Evolutionary conservation across 2,329 filamentous ascomycete species (phyloP).

Genomic region (Fusarium scirpi): DNA sequence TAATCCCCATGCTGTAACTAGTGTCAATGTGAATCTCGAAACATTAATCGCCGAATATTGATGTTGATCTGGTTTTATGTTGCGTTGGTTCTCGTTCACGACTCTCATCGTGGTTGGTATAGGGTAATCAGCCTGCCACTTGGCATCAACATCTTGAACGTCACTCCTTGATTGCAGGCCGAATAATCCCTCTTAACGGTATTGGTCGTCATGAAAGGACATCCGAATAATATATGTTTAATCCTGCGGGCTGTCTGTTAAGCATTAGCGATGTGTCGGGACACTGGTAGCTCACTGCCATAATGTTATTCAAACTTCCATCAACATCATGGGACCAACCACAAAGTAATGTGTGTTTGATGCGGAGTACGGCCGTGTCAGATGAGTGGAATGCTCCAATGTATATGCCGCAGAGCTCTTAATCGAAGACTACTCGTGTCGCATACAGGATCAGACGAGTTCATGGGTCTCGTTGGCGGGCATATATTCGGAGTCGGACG

Average conservation of each 20-base stretch:
- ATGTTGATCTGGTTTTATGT: neutral
- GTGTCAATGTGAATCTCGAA: neutral
- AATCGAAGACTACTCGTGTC: neutral
- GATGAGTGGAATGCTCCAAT: too few species aligned
- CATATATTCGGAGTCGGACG: neutral
- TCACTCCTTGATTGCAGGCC: neutral
- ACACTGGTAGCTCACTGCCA: too few species aligned
- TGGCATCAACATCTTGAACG: neutral
- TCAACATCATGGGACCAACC: too few species aligned
- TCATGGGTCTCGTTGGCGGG: neutral
- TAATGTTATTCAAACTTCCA: too few species aligned
- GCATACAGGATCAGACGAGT: neutral
- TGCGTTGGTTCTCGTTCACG: neutral
- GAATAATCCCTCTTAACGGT: neutral
- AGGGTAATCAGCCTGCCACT: neutral
- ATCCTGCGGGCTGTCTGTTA: too few species aligned
- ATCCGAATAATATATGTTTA: too few species aligned
- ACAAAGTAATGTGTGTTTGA: too few species aligned
- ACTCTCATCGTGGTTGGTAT: neutral
- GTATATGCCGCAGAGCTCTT: too few species aligned
- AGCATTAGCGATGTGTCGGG: too few species aligned
- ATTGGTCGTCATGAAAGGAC: neutral
- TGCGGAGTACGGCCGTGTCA: too few species aligned
- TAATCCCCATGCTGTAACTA: too few species aligned
- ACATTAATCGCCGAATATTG: neutral